phyloP scores from a whole-genome alignment of 495 filamentous ascomycete species.

The Symbiotaphrina buchneri region DNA sequence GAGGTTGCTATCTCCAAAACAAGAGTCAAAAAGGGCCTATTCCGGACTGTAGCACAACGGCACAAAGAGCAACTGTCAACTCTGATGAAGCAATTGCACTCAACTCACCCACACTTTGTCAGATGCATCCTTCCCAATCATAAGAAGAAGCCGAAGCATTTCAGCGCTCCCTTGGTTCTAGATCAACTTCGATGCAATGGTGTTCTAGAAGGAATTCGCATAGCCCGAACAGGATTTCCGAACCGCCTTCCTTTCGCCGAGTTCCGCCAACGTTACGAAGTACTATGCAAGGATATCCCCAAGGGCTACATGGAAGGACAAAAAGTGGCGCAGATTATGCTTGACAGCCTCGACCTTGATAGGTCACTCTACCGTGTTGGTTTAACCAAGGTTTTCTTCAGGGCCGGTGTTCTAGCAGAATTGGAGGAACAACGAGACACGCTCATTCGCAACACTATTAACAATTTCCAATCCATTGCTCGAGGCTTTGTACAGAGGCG shows the following conservation, averaged over 20 bases:
- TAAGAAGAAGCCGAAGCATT: slow-evolving; percentile 88
- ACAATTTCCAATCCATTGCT: slow-evolving; percentile 79
- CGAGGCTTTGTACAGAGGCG: slow-evolving; percentile 75
- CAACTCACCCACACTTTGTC: slow-evolving; percentile 95
- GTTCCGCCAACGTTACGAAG: slow-evolving; percentile 90
- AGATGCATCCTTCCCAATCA: slow-evolving; percentile 97
- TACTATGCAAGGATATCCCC: slow-evolving; percentile 77
- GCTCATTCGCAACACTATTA: slow-evolving; percentile 79
- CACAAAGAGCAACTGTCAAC: slow-evolving; percentile 94
- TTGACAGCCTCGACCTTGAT: slow-evolving; percentile 76
- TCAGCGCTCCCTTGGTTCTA: slow-evolving; percentile 70
- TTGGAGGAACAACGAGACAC: slow-evolving; percentile 87
- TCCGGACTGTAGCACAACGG: slow-evolving; percentile 88
- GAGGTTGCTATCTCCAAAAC: slow-evolving; percentile 40
- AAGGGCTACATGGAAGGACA: slow-evolving; percentile 85
- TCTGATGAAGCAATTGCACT: slow-evolving; percentile 87
- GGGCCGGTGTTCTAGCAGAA: slow-evolving; percentile 88
- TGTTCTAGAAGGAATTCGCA: slow-evolving; percentile 94
- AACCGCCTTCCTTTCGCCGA: slow-evolving; percentile 84
- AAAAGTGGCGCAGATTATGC: slow-evolving; percentile 59
- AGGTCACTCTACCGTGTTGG: slow-evolving; percentile 76
- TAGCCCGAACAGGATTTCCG: slow-evolving; percentile 94
- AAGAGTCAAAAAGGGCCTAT: slow-evolving; percentile 91
- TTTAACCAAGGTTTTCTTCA: slow-evolving; percentile 94
- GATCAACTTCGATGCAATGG: slow-evolving; percentile 96